Percentiles rank a stretch among this genome's conserved stretches.
phyloP scores from a whole-genome alignment of 176 grass and related monocot genomes.

The Aegilops speltoides region DNA sequence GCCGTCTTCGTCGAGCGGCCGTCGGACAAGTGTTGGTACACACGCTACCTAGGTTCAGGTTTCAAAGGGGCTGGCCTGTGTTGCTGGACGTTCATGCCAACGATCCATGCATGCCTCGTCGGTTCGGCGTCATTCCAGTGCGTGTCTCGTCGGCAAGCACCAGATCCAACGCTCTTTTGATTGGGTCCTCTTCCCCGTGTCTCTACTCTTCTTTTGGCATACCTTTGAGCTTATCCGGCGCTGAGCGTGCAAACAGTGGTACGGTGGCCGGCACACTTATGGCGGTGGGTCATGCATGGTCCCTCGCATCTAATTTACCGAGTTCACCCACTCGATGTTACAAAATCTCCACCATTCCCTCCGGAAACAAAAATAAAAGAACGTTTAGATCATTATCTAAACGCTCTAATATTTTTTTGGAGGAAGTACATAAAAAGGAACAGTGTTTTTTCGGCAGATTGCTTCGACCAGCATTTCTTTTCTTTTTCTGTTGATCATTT shows the following conservation, averaged over 20 bases:
- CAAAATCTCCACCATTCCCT: too few species aligned
- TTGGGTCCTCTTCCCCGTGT: not conserved
- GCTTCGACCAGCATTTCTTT: too few species aligned
- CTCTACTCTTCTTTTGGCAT: not conserved
- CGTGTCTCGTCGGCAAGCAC: constrained; percentile 13
- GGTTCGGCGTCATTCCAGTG: not conserved
- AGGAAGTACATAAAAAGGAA: too few species aligned
- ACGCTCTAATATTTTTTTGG: too few species aligned
- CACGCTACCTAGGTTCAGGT: too few species aligned
- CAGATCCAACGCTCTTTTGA: not conserved
- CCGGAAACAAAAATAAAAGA: too few species aligned
- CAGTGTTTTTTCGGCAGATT: too few species aligned
- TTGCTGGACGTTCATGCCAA: not conserved
- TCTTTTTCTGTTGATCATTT: too few species aligned
- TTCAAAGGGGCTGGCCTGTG: too few species aligned
- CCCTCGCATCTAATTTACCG: not conserved
- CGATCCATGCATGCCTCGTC: not conserved
- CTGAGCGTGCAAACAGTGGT: not conserved
- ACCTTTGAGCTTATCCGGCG: constrained; percentile 39
- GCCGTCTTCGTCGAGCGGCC: too few species aligned
- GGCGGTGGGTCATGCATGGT: not conserved
- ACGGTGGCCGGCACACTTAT: constrained; percentile 34
- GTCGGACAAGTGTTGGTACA: too few species aligned
- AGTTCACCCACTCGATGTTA: not conserved
- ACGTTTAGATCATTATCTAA: too few species aligned